Evolutionary conservation across 495 filamentous ascomycete species (phyloP).

Genomic region (Bombardia bombarda): DNA sequence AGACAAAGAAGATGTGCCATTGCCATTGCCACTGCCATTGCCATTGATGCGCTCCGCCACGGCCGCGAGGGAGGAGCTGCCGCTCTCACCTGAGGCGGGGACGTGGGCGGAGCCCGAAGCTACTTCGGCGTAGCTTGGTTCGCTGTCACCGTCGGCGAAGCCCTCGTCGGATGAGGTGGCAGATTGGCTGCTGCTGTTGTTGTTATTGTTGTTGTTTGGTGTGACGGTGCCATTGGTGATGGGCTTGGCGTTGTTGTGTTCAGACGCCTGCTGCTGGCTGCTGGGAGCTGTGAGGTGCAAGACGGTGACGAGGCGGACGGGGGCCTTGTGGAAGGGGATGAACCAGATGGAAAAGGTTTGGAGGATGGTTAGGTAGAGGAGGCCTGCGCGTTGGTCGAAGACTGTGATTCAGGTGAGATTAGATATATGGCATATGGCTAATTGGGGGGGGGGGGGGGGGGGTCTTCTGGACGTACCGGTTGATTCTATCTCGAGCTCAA

Average conservation of each 20-base stretch:
- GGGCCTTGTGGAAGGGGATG: conserved; percentile 61
- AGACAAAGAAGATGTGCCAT: too few species aligned
- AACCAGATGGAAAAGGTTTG: conserved; percentile 74
- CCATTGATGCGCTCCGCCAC: neutral
- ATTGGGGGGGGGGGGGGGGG: conserved; percentile 3
- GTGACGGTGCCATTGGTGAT: neutral
- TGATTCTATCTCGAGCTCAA: conserved; percentile 60
- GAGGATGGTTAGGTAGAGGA: conserved; percentile 60
- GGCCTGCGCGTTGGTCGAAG: conserved; percentile 54
- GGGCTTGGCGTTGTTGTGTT: neutral
- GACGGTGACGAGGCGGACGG: conserved; percentile 65
- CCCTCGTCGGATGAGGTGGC: neutral
- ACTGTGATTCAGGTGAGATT: conserved; percentile 32
- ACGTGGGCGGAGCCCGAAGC: conserved; percentile 4
- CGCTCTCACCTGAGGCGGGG: neutral
- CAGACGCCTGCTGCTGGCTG: neutral
- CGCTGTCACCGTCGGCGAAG: conserved; percentile 3
- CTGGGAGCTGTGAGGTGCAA: conserved; percentile 46
- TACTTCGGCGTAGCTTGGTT: conserved; percentile 20
- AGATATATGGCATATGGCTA: neutral
- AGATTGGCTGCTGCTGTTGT: neutral
- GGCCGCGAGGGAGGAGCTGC: neutral
- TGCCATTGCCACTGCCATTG: too few species aligned
- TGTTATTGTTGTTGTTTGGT: neutral
- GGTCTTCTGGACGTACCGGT: conserved; percentile 41